These are phyloP conservation scores for Cicer cuneatum DNA, from an alignment of 306 rosid species.

Conservation along the genomic window DNA sequence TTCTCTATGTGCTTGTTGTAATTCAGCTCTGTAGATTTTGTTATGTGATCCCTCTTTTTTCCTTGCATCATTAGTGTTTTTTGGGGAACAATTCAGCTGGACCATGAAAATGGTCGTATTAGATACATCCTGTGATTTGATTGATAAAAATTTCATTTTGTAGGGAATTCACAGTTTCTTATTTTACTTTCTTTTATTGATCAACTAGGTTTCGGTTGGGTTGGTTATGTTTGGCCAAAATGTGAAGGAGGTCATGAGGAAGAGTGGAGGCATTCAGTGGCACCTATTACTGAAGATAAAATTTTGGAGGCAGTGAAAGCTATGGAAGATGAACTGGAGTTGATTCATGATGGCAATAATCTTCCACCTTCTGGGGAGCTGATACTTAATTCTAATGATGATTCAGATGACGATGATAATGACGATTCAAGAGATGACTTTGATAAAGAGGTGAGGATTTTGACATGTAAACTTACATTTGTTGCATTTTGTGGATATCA, in stretches of 20 bases:
- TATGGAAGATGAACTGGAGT: constrained; percentile 70
- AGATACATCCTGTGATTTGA: constrained; percentile 22
- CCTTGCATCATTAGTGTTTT: constrained; percentile 7
- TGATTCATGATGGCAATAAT: constrained; percentile 60
- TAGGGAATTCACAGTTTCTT: constrained; percentile 41
- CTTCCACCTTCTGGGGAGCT: constrained; percentile 90
- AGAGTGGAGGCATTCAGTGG: constrained; percentile 98
- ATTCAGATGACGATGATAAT: constrained; percentile 70
- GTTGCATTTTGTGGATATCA: constrained; percentile 37
- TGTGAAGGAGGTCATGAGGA: constrained; percentile 89
- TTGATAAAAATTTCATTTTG: neutral
- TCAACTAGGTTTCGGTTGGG: constrained; percentile 93
- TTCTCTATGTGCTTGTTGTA: neutral
- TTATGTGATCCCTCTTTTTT: constrained; percentile 25
- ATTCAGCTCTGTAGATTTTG: constrained; percentile 17
- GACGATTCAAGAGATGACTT: constrained; percentile 80
- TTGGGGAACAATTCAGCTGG: constrained; percentile 13
- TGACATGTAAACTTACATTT: constrained; percentile 26
- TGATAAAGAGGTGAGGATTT: constrained; percentile 76
- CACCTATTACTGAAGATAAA: constrained; percentile 87
- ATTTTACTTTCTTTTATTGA: constrained; percentile 45
- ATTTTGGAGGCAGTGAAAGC: constrained; percentile 64
- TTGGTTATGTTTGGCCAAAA: constrained; percentile 85
- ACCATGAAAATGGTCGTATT: constrained; percentile 7
- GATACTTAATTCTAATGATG: constrained; percentile 62